Conservation (phyloP, 768 basidiomycete species). For the Hortiboletus campestris region DNA sequence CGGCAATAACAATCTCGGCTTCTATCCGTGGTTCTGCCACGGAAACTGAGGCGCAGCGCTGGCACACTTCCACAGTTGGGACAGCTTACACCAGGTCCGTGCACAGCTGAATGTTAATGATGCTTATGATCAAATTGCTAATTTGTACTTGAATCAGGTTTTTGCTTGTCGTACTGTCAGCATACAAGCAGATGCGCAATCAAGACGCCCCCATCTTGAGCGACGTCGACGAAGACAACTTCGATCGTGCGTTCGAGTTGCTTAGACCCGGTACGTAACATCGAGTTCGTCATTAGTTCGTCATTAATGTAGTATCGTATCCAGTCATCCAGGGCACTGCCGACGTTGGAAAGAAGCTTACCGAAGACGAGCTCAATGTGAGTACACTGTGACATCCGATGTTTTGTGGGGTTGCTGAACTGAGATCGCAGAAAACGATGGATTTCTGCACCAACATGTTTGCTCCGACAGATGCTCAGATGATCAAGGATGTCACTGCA, state of each 20-base stretch:
- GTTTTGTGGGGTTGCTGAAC: neutral
- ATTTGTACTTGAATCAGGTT: neutral
- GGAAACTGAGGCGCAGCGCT: constrained; percentile 6
- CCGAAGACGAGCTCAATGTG: constrained; percentile 6
- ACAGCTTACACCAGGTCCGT: constrained; percentile 8
- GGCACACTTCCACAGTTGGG: constrained; percentile 13
- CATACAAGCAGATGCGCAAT: constrained; percentile 15
- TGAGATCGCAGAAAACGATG: constrained; percentile 7
- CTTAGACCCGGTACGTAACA: constrained; percentile 8
- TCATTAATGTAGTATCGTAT: neutral
- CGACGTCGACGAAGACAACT: constrained; percentile 13
- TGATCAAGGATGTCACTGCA: neutral
- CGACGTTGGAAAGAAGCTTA: constrained; percentile 4
- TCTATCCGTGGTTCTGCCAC: constrained; percentile 8
- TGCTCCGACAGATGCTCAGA: constrained; percentile 3
- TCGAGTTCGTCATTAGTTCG: neutral
- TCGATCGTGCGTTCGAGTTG: constrained; percentile 12
- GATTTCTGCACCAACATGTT: constrained; percentile 5
- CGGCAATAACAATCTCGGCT: constrained; percentile 10
- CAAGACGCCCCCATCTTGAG: constrained; percentile 7
- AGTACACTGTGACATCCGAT: neutral
- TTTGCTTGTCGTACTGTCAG: constrained; percentile 7
- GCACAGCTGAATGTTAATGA: too few species aligned
- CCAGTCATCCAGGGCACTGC: constrained; percentile 9
- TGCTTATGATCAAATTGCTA: too few species aligned